These are phyloP conservation scores for Lepidium campestre DNA, from an alignment of 441 rosid genomes.

Conservation along the genomic window DNA sequence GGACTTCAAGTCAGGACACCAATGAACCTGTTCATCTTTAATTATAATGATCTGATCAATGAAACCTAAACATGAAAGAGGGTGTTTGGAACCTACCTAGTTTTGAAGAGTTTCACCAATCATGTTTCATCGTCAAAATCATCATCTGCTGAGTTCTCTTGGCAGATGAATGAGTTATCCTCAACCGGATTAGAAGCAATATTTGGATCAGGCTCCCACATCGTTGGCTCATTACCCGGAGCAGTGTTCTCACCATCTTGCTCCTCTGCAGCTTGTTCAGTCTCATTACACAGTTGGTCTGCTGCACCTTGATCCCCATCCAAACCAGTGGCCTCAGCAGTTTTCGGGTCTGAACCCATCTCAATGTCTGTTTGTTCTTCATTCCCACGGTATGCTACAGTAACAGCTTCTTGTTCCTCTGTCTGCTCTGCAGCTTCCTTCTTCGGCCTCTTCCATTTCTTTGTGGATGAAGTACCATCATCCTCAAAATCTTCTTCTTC, in stretches of 20 bases:
- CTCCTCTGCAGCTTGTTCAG: constrained; percentile 42
- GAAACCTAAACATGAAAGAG: not conserved
- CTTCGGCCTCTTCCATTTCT: constrained; percentile 96
- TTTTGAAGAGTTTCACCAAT: constrained; percentile 37
- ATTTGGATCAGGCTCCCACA: constrained; percentile 47
- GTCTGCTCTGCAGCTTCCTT: constrained; percentile 80
- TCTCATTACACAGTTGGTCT: constrained; percentile 29
- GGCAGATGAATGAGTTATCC: constrained; percentile 64
- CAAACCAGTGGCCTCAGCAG: constrained; percentile 39
- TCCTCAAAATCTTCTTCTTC: constrained; percentile 99
- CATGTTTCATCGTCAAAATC: constrained; percentile 77
- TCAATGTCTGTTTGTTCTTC: constrained; percentile 66
- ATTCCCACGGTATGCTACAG: constrained; percentile 55
- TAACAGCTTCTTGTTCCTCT: constrained; percentile 54
- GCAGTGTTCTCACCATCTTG: constrained; percentile 35
- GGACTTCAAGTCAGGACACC: not conserved
- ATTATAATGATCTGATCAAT: not conserved
- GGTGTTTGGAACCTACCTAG: constrained; percentile 16
- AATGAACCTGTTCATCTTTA: not conserved
- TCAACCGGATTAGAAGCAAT: constrained; percentile 38
- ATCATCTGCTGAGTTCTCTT: constrained; percentile 82
- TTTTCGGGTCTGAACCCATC: constrained; percentile 64
- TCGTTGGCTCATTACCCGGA: constrained; percentile 42
- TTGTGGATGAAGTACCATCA: constrained; percentile 98
- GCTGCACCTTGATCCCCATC: constrained; percentile 47